Conservation (phyloP, 2,329 filamentous ascomycete species). For the Aspergillus sp. region DNA sequence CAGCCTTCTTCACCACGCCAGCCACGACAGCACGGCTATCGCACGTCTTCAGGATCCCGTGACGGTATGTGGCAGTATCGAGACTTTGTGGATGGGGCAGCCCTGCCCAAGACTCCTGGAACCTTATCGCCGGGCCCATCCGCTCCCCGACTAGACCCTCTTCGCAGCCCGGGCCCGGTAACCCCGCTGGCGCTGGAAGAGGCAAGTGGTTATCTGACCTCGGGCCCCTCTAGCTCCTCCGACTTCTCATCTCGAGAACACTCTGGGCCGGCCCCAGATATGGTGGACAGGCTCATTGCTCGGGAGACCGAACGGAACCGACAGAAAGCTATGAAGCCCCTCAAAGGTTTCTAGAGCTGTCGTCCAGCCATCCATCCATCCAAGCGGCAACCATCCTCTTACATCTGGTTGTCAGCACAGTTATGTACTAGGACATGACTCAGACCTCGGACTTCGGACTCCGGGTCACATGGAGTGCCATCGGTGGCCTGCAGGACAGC, state of each 20-base stretch:
- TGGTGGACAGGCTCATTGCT: conserved; percentile 37
- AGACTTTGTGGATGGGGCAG: conserved; percentile 43
- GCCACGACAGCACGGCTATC: conserved; percentile 35
- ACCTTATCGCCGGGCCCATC: conserved; percentile 38
- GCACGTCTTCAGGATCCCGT: conserved; percentile 37
- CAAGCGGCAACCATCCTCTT: neutral
- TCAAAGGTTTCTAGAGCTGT: conserved; percentile 30
- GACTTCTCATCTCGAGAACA: conserved; percentile 26
- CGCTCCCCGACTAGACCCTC: conserved; percentile 48
- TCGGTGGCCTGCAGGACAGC: neutral
- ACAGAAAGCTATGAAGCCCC: conserved; percentile 30
- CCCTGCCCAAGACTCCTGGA: conserved; percentile 32
- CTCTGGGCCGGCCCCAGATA: conserved; percentile 31
- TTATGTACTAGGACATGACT: neutral
- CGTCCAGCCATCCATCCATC: neutral
- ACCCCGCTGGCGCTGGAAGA: conserved; percentile 48
- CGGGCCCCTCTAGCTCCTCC: conserved; percentile 30
- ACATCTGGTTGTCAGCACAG: too few relatives aligned
- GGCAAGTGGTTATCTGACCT: conserved; percentile 44
- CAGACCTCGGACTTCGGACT: neutral
- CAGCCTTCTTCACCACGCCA: conserved; percentile 40
- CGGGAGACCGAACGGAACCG: conserved; percentile 36
- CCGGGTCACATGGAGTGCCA: neutral
- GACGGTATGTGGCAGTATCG: conserved; percentile 46
- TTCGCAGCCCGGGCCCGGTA: conserved; percentile 50